Evolutionary conservation across 805 yeast genomes (phyloP), one percentile per base, ranked within the genome.

Genomic region (Lipomyces spencermartinsiae): DNA sequence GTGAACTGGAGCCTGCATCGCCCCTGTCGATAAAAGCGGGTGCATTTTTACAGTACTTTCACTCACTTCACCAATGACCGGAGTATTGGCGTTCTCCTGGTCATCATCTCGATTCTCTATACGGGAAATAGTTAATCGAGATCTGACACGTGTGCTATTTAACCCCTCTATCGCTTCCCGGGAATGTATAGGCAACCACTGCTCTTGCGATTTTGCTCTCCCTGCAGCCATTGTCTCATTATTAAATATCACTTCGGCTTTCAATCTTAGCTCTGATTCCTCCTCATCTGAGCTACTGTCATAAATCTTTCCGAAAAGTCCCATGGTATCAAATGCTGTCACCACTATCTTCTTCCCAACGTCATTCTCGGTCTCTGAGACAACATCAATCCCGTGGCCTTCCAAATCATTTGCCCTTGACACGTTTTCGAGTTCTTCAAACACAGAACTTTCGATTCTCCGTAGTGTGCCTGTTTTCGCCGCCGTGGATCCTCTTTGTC

Each of bases 1-100:
- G 34, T 33, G 49, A 14, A 39, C 35, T 14, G 19, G 39, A 33
- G 55, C 1, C 34, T 51, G 58, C 19, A 22, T 29, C n/a, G 5
- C 31, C 3, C n/a, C 53, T 31, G 57, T 25, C 25, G 43, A 25
- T 16, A 33, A 16, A 31, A 57, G 14, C 3, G 60, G 16, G 37
- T 57, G 16, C 25, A 57, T n/a, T 33, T 14, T 57, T 12, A 57
- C 60, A 10, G 60, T 57, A 31, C 9, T 57, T 16, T 9, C 25
- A 43, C 22, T 43, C 19, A 43, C 19, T 12, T 43, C 22, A n/a
- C 49, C 49, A n/a, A 16, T 16, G 9, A 19, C 49, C 9, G 19
- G 49, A 43, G 16, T 6, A n/a, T n/a, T 3, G n/a, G 6, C 22
- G 7, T 12, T 43, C 10, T 43, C 49, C 22, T 43, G 1, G 49